Evolutionary conservation across 768 basidiomycete species (phyloP).

Genomic region (Boletus subparvulus): DNA sequence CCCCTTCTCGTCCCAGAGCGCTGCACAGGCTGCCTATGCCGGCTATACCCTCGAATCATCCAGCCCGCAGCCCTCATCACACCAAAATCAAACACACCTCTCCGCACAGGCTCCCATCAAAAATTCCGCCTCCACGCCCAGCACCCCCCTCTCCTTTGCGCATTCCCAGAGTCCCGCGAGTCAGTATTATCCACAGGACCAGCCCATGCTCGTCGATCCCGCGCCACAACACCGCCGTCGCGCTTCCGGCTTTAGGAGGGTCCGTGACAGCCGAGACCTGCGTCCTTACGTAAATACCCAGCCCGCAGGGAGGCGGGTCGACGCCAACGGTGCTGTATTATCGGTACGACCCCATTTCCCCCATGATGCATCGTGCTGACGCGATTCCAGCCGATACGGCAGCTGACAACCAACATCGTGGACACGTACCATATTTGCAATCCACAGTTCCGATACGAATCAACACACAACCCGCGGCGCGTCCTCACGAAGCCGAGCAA

Average conservation of each 20-base stretch:
- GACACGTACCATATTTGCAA: conserved; percentile 96
- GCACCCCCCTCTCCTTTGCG: conserved; percentile 69
- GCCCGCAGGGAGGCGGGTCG: conserved; percentile 71
- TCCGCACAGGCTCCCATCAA: conserved; percentile 47
- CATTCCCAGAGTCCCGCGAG: conserved; percentile 51
- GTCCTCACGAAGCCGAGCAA: conserved; percentile 98
- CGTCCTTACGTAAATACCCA: conserved; percentile 68
- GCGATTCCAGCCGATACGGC: conserved; percentile 49
- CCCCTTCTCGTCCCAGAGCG: conserved; percentile 56
- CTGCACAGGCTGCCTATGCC: conserved; percentile 43
- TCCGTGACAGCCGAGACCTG: conserved; percentile 75
- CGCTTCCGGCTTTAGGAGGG: conserved; percentile 73
- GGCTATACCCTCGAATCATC: conserved; percentile 64
- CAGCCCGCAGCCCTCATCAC: conserved; percentile 56
- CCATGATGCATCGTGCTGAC: conserved; percentile 11
- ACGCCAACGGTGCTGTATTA: conserved; percentile 70
- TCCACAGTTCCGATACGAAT: conserved; percentile 92
- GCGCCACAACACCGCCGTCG: conserved; percentile 58
- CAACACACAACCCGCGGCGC: conserved; percentile 89
- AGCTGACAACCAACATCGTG: conserved; percentile 81
- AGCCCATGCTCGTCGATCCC: conserved; percentile 71
- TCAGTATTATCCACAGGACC: conserved; percentile 62
- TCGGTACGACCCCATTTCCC: conserved; percentile 55
- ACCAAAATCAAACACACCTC: conserved; percentile 52
- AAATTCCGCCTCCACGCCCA: conserved; percentile 64